Base-by-base conservation (phyloP, 2,329 filamentous ascomycete species). In the Penicillium sclerotigenum region DNA sequence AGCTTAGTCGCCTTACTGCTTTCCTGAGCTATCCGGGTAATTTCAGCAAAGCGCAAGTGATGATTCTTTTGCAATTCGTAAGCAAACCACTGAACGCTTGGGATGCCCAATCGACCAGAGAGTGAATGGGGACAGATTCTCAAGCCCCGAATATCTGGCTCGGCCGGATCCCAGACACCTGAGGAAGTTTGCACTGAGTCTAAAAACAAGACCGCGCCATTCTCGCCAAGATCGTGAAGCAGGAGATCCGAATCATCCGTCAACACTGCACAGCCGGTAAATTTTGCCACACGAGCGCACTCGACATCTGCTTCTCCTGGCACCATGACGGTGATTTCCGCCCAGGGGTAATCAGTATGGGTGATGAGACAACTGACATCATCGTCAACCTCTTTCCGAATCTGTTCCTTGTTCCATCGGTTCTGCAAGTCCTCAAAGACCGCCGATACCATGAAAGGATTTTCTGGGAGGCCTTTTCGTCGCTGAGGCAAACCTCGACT, bases 221-320 rank as follows among this genome's bases (percentile, higher is more conserved):
- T 60, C 0, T 68, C 47, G 0, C 86, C 87, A 9, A 93, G 79
- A 56, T 90, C 81, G 68, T 92, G 87, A 0, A 93, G 80, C 0
- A 96, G 77, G 9, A 97, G 79, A 68, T 97, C 93, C 0, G 91
- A 95, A 66, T 97, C 93, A n/a, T 85, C 87, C 0, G 91, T 95
- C 7, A 97, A 73, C 28, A 86, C 77, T 14, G 91, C 81, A 1
- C 79, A 76, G 0, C 83, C 84, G 29, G 78, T 68, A 2, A 75
- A 59, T n/a, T 78, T 79, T 7, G 89, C 80, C 51, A 85, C 79
- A 14, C 80, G 74, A 3, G 90, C 91, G 70, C 91, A 96, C 74
- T 85, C 94, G 24, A 80, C 74, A 68, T 97, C 93, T 1, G 93
- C 93, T 73, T 97, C 93, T 0, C 89, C 91, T 0, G 90, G 86